phyloP scores from a whole-genome alignment of 2,329 filamentous ascomycete genomes.

The Passalora sequoiae region DNA sequence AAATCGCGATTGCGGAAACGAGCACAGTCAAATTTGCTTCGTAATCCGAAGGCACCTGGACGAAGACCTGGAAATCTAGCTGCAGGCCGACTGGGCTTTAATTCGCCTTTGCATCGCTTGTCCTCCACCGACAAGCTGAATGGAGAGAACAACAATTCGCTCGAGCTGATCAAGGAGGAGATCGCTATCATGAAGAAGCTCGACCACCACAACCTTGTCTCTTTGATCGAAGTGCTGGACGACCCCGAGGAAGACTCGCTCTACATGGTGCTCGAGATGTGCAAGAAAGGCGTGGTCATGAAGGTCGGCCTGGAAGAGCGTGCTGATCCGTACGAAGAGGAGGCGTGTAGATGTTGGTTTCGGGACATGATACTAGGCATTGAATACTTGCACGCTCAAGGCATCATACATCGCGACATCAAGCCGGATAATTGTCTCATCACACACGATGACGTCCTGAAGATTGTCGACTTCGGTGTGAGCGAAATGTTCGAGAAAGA shows the following conservation, averaged over 20 bases:
- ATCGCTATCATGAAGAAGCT: slow-evolving; percentile 99
- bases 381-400: slow-evolving; percentile 91
- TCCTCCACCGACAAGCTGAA: slow-evolving; percentile 46
- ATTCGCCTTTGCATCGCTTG: slow-evolving; percentile 59
- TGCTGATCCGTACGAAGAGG: slow-evolving; percentile 74
- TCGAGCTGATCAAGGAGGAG: slow-evolving; percentile 88
- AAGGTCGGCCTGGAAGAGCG: slow-evolving; percentile 82
- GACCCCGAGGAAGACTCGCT: slow-evolving; percentile 92
- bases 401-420: slow-evolving; percentile 92
- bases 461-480: slow-evolving; percentile 97
- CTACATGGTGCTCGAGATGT: slow-evolving; percentile 99
- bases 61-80: slow-evolving; percentile 50
- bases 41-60: slow-evolving; percentile 50
- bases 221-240: slow-evolving; percentile 87
- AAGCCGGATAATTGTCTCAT: slow-evolving; percentile 95
- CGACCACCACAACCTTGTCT: slow-evolving; percentile 88
- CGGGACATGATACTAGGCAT: slow-evolving; percentile 91
- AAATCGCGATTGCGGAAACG: slow-evolving; percentile 85
- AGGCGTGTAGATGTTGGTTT: slow-evolving; percentile 85
- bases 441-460: slow-evolving; percentile 86
- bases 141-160: slow-evolving; percentile 60
- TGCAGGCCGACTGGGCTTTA: slow-evolving; percentile 46
- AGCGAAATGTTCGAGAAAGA: slow-evolving; percentile 96
- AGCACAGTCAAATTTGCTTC: slow-evolving; percentile 81
- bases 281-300: slow-evolving; percentile 96